Conservation (phyloP, 1,284 basidiomycete species). For the Irpex rosettiformis region DNA sequence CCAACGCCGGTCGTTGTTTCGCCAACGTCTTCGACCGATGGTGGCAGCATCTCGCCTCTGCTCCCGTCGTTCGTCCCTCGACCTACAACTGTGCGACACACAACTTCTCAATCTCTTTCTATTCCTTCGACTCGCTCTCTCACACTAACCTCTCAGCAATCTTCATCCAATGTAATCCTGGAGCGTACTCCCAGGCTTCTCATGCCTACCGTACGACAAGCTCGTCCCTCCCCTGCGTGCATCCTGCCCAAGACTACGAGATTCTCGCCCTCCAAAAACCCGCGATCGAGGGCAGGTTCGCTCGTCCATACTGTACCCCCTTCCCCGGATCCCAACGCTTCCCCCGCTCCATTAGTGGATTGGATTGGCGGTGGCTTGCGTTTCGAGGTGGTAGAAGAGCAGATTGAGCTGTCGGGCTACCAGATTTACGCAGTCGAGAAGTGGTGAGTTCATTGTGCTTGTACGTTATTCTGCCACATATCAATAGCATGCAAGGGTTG, state of each 20-base stretch:
- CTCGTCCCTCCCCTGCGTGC: slow-evolving; percentile 8
- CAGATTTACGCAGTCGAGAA: slow-evolving; percentile 83
- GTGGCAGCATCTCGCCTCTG: slow-evolving; percentile 5
- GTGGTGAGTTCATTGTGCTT: slow-evolving; percentile 43
- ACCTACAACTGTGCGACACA: slow-evolving; percentile 3
- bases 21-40: slow-evolving; percentile 13
- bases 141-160: slow-evolving; percentile 6
- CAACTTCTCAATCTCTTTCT: slow-evolving; percentile 6
- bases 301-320: slow-evolving; percentile 16
- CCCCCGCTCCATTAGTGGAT: slow-evolving; percentile 14
- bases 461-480: neutral
- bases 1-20: slow-evolving; percentile 9
- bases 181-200: slow-evolving; percentile 18
- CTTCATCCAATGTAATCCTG: slow-evolving; percentile 1
- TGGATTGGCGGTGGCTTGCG: slow-evolving; percentile 38
- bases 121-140: slow-evolving; percentile 3
- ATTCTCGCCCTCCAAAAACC: slow-evolving; percentile 21
- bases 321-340: slow-evolving; percentile 19
- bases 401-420: slow-evolving; percentile 51
- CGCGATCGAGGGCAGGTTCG: slow-evolving; percentile 26
- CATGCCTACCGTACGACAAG: slow-evolving; percentile 27
- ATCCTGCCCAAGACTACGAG: slow-evolving; percentile 17
- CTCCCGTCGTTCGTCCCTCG: slow-evolving; percentile 11
- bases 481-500: slow-evolving; percentile 44
- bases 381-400: slow-evolving; percentile 46